Conservation (phyloP, 257 asterid species). For the Penstemon davidsonii region DNA sequence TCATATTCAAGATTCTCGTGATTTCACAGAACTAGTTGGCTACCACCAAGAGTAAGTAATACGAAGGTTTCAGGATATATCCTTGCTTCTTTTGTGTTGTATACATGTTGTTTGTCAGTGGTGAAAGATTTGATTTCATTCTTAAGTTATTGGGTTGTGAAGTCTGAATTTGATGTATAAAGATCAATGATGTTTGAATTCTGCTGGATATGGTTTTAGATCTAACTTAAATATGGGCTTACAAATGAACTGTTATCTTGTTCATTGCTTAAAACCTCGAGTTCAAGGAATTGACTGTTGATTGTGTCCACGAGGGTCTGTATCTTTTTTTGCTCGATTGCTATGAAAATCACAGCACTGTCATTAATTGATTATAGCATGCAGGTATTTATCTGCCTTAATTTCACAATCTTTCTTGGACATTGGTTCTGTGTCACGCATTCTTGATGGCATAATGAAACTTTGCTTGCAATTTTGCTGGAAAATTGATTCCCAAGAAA, state of each 20-base stretch:
- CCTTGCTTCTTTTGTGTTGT: constrained; percentile 24
- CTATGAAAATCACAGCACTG: constrained; percentile 15
- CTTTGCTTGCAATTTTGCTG: constrained; percentile 94
- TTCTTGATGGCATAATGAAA: constrained; percentile 94
- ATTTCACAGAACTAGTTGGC: constrained; percentile 90
- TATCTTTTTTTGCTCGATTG: constrained; percentile 7
- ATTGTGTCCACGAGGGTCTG: neutral
- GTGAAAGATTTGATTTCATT: constrained; percentile 8
- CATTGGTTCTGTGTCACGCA: constrained; percentile 95
- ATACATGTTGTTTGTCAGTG: constrained; percentile 8
- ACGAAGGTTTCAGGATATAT: constrained; percentile 12
- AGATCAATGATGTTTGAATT: neutral
- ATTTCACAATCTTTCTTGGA: constrained; percentile 96
- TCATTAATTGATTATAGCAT: constrained; percentile 24
- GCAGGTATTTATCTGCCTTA: constrained; percentile 89
- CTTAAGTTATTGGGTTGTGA: constrained; percentile 3
- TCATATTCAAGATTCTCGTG: constrained; percentile 85
- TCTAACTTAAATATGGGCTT: constrained; percentile 15
- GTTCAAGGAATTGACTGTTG: constrained; percentile 14
- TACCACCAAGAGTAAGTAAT: constrained; percentile 93
- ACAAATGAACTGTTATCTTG: constrained; percentile 6
- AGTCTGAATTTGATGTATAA: constrained; percentile 16
- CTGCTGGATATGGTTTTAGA: neutral
- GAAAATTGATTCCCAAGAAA: constrained; percentile 82
- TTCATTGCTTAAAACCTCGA: neutral